These are phyloP conservation scores for Westerdykella ornata DNA, from an alignment of 2,329 filamentous ascomycete genomes.

Conservation along the genomic window DNA sequence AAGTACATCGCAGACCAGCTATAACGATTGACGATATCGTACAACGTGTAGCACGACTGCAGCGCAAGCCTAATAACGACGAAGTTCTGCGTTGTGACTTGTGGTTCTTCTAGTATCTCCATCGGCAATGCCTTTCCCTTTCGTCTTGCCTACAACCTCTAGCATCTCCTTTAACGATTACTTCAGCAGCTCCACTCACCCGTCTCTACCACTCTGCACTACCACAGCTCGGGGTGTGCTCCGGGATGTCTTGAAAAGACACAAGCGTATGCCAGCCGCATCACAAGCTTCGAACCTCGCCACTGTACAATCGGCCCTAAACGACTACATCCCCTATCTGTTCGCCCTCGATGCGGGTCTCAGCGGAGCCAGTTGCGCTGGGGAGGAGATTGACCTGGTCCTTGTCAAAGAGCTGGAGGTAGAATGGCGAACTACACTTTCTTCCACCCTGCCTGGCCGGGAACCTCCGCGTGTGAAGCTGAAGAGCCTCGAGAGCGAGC, in stretches of 20 bases:
- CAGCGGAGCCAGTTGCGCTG: slow-evolving; percentile 48
- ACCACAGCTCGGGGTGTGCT: slow-evolving; percentile 80
- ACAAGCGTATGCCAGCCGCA: slow-evolving; percentile 73
- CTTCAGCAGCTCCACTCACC: slow-evolving; percentile 75
- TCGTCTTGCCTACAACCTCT: slow-evolving; percentile 82
- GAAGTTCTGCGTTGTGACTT: too few relatives aligned
- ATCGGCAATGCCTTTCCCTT: slow-evolving; percentile 74
- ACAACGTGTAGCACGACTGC: too few relatives aligned
- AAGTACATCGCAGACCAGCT: too few relatives aligned
- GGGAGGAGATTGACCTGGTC: slow-evolving; percentile 62
- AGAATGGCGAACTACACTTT: slow-evolving; percentile 77
- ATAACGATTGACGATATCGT: too few relatives aligned
- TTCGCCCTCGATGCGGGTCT: slow-evolving; percentile 69
- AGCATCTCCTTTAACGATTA: slow-evolving; percentile 72
- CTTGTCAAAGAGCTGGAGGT: slow-evolving; percentile 60
- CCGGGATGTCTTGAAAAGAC: slow-evolving; percentile 74
- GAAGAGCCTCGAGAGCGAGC: slow-evolving; percentile 71
- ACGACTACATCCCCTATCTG: slow-evolving; percentile 77
- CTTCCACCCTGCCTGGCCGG: slow-evolving; percentile 51
- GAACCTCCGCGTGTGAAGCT: slow-evolving; percentile 63
- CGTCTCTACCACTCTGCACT: slow-evolving; percentile 74
- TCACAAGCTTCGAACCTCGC: slow-evolving; percentile 66
- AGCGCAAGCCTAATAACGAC: too few relatives aligned
- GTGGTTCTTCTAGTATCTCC: too few relatives aligned
- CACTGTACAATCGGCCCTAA: slow-evolving; percentile 61